Percentiles rank a stretch among this genome's conserved stretches.
Evolutionary conservation across 306 rosid genomes (phyloP).

Genomic region (Corylus avellana): DNA sequence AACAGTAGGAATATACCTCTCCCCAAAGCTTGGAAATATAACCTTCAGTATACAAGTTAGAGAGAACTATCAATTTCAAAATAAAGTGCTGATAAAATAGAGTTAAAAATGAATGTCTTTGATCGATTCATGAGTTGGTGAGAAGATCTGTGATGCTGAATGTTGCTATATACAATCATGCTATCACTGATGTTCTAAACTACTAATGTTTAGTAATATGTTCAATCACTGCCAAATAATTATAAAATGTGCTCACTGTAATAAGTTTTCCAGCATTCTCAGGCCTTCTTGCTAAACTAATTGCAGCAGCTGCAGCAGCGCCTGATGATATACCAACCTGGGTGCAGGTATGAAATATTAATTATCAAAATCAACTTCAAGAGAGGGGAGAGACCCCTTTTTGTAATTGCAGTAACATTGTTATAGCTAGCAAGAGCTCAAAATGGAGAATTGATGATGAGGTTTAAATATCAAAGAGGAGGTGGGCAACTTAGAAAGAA

Average conservation of each 20-base stretch:
- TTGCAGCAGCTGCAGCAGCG: slow-evolving; percentile 94
- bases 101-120: not conserved
- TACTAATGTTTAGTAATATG: not conserved
- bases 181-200: not conserved
- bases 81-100: not conserved
- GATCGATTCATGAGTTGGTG: not conserved
- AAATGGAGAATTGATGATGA: slow-evolving; percentile 23
- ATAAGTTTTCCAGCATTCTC: slow-evolving; percentile 85
- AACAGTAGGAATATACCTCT: slow-evolving; percentile 75
- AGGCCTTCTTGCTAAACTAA: slow-evolving; percentile 74
- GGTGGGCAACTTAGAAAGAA: slow-evolving; percentile 4
- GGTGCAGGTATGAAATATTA: slow-evolving; percentile 27
- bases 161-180: not conserved
- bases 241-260: slow-evolving; percentile 52
- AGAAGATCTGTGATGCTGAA: not conserved
- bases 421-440: slow-evolving; percentile 23
- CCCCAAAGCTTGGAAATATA: slow-evolving; percentile 91
- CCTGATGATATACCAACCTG: slow-evolving; percentile 97
- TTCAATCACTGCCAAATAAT: slow-evolving; percentile 9
- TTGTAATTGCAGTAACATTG: slow-evolving; percentile 5
- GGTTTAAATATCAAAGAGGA: slow-evolving; percentile 17
- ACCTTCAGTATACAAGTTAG: slow-evolving; percentile 49
- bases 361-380: slow-evolving; percentile 16
- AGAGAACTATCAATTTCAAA: not conserved
- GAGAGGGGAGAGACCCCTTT: slow-evolving; percentile 2